phyloP scores from a whole-genome alignment of 2,329 filamentous ascomycete genomes.

The Pseudocercospora pini-densiflorae region DNA sequence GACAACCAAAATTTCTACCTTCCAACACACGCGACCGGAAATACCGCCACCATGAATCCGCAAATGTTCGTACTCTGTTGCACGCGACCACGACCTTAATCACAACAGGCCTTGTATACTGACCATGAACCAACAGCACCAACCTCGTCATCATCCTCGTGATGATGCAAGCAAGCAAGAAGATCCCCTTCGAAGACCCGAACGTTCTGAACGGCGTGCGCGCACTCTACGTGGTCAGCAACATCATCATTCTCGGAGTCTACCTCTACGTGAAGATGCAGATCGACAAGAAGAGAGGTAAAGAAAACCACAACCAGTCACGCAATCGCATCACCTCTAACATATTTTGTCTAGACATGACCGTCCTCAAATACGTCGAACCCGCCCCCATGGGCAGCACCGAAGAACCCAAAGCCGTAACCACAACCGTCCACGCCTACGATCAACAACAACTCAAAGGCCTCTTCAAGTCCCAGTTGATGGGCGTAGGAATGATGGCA shows the following conservation, averaged over 20 bases:
- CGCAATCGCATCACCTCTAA: not conserved
- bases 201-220: conserved; percentile 68
- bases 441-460: conserved; percentile 83
- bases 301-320: conserved; percentile 31
- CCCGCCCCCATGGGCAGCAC: conserved; percentile 89
- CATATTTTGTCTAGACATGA: conserved; percentile 70
- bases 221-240: conserved; percentile 68
- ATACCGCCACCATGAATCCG: conserved; percentile 38
- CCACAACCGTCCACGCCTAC: conserved; percentile 95
- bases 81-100: conserved; percentile 17
- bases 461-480: conserved; percentile 87
- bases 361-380: conserved; percentile 98
- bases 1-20: not conserved
- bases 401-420: conserved; percentile 95
- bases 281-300: conserved; percentile 98
- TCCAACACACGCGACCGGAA: not conserved
- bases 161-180: conserved; percentile 99
- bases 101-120: conserved; percentile 7
- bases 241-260: conserved; percentile 81
- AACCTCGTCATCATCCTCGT: conserved; percentile 94
- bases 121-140: conserved; percentile 60
- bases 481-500: conserved; percentile 97
- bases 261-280: conserved; percentile 83
- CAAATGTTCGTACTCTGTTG: conserved; percentile 36
- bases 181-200: conserved; percentile 91